phyloP scores from a whole-genome alignment of 1,284 basidiomycete species.

The Tremellales sp. region DNA sequence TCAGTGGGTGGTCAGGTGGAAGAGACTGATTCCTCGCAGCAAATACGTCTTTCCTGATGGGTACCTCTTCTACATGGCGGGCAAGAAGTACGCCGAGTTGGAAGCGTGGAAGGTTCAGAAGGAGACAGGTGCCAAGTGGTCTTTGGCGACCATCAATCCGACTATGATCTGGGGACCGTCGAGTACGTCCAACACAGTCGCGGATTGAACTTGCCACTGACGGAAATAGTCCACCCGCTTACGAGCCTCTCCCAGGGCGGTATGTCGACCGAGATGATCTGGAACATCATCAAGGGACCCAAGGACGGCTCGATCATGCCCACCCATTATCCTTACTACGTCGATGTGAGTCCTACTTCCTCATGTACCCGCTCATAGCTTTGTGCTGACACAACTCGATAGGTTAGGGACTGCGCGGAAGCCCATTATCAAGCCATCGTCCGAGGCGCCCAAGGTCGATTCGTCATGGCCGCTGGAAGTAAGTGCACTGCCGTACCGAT shows the following conservation, averaged over 20 bases:
- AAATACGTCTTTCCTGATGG: constrained; percentile 4
- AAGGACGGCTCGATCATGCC: constrained; percentile 6
- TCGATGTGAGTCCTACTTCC: constrained; percentile 11
- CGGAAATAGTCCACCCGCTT: constrained; percentile 16
- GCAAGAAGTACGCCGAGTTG: constrained; percentile 38
- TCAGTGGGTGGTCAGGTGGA: background rate
- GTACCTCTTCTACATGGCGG: constrained; percentile 25
- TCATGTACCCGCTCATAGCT: no score
- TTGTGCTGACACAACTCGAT: background rate
- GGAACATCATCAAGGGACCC: constrained; percentile 10
- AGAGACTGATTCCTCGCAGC: background rate
- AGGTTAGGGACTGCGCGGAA: constrained; percentile 29
- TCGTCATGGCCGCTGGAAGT: constrained; percentile 16
- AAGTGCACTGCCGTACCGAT: no score
- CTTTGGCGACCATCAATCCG: constrained; percentile 23
- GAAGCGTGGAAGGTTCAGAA: constrained; percentile 24
- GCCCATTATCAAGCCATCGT: constrained; percentile 29
- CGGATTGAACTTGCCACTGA: constrained; percentile 2
- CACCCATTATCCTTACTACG: constrained; percentile 21
- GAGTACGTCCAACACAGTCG: constrained; percentile 13
- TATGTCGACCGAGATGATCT: constrained; percentile 23
- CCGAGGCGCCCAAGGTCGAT: constrained; percentile 19
- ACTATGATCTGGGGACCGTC: constrained; percentile 20
- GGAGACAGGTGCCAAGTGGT: constrained; percentile 15
- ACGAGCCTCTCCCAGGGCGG: constrained; percentile 18